Conservation (phyloP, 2,329 filamentous ascomycete genomes). For the Hypoxylon sp. region DNA sequence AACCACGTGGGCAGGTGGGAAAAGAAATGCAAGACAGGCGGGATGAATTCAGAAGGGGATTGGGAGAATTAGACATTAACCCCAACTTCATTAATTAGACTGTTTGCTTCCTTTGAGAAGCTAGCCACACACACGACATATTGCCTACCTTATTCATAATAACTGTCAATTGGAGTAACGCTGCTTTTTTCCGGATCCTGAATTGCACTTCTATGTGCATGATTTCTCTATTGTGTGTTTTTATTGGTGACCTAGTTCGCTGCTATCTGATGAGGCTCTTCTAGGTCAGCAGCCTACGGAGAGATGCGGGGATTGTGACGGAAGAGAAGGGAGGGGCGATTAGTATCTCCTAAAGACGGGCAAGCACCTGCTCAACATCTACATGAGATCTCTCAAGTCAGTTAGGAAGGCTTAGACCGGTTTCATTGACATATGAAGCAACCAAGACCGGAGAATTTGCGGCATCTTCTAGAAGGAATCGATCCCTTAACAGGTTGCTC, state of each 20-base stretch:
- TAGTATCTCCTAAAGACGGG: background rate
- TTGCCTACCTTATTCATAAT: background rate
- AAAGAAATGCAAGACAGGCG: constrained; percentile 17
- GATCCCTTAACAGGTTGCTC: constrained; percentile 4
- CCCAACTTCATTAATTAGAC: background rate
- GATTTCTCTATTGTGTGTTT: background rate
- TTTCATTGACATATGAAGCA: constrained; percentile 1
- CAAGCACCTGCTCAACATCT: constrained; percentile 5
- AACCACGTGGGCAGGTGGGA: constrained; percentile 31
- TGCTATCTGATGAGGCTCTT: constrained; percentile 20
- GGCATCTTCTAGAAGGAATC: constrained; percentile 17
- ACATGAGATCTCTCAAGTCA: constrained; percentile 10
- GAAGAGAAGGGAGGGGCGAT: background rate
- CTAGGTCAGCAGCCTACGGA: constrained; percentile 2
- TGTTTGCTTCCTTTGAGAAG: constrained; percentile 15
- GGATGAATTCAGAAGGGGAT: constrained; percentile 1
- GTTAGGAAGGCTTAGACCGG: constrained; percentile 12
- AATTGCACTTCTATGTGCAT: constrained; percentile 30
- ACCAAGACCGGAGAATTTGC: background rate
- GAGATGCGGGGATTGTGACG: constrained; percentile 6
- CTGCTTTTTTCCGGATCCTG: constrained; percentile 20
- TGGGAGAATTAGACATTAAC: background rate
- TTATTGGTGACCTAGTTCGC: constrained; percentile 11
- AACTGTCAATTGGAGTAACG: constrained; percentile 1
- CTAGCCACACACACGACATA: constrained; percentile 15